Evolutionary conservation across 345 rosid genomes (phyloP).

Genomic region (Tarenaya hassleriana): DNA sequence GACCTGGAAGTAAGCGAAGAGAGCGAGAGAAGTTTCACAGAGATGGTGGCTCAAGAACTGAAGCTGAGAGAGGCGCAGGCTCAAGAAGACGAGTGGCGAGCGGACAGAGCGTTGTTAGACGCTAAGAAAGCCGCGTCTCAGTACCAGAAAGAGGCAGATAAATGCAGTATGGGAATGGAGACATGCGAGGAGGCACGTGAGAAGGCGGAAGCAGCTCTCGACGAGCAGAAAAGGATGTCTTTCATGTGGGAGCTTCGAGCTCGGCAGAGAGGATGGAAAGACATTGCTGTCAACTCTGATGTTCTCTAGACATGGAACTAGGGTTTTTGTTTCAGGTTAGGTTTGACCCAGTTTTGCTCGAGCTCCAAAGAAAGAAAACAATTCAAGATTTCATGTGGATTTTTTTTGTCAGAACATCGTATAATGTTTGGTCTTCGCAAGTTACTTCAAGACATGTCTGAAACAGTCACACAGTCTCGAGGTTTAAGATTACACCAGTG

Average conservation of each 20-base stretch:
- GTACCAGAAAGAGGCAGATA: constrained; percentile 63
- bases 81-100: constrained; percentile 35
- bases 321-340: too few species aligned
- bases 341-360: too few species aligned
- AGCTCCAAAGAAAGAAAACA: too few species aligned
- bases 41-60: constrained; percentile 45
- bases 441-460: too few species aligned
- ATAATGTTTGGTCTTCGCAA: too few species aligned
- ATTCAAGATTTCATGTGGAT: too few species aligned
- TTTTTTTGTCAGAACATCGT: too few species aligned
- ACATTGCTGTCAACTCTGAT: constrained; percentile 18
- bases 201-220: constrained; percentile 43
- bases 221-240: constrained; percentile 39
- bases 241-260: constrained; percentile 42
- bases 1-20: constrained; percentile 40
- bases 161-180: constrained; percentile 64
- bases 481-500: too few species aligned
- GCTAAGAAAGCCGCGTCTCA: constrained; percentile 64
- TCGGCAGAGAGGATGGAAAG: constrained; percentile 42
- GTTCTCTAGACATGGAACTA: constrained; percentile 1
- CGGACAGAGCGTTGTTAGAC: constrained; percentile 46
- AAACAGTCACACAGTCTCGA: too few species aligned
- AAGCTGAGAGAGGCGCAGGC: constrained; percentile 50
- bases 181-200: constrained; percentile 67
- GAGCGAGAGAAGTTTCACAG: constrained; percentile 39